phyloP scores from a whole-genome alignment of 2,329 filamentous ascomycete species.

The Periconia sp. region DNA sequence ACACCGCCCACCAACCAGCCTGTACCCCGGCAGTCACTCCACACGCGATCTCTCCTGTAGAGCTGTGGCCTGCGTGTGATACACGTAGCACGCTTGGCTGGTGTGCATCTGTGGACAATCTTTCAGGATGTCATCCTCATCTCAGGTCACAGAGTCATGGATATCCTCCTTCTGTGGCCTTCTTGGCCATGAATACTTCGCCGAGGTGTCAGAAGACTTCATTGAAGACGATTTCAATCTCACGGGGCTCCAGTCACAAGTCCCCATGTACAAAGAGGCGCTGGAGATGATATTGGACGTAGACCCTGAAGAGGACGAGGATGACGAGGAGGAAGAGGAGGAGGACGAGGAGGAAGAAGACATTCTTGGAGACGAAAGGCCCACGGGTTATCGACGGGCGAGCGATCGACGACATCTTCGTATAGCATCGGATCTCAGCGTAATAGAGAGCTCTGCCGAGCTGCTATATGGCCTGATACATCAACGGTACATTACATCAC shows the following conservation, averaged over 20 bases:
- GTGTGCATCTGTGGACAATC: slow-evolving; percentile 1
- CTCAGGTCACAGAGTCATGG: slow-evolving; percentile 79
- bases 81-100: neutral
- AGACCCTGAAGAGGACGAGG: slow-evolving; percentile 92
- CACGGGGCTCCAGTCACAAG: slow-evolving; percentile 90
- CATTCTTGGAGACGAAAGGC: slow-evolving; percentile 56
- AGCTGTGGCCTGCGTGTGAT: neutral
- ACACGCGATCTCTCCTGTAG: neutral
- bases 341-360: slow-evolving; percentile 62
- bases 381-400: slow-evolving; percentile 52
- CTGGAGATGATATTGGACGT: slow-evolving; percentile 99
- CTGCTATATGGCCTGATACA: slow-evolving; percentile 98
- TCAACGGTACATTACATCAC: slow-evolving; percentile 95
- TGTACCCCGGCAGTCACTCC: neutral
- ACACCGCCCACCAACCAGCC: slow-evolving; percentile 16
- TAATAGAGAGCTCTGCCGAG: slow-evolving; percentile 97
- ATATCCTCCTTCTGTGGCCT: slow-evolving; percentile 96
- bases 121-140: slow-evolving; percentile 57
- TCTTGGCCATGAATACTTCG: slow-evolving; percentile 97
- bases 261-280: slow-evolving; percentile 98
- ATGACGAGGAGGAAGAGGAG: slow-evolving; percentile 74
- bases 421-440: slow-evolving; percentile 87
- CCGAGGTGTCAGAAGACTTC: slow-evolving; percentile 97
- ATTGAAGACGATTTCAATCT: slow-evolving; percentile 99
- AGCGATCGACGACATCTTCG: slow-evolving; percentile 71